Evolutionary conservation across 768 basidiomycete species (phyloP).

Genomic region (Rhodocollybia butyracea): DNA sequence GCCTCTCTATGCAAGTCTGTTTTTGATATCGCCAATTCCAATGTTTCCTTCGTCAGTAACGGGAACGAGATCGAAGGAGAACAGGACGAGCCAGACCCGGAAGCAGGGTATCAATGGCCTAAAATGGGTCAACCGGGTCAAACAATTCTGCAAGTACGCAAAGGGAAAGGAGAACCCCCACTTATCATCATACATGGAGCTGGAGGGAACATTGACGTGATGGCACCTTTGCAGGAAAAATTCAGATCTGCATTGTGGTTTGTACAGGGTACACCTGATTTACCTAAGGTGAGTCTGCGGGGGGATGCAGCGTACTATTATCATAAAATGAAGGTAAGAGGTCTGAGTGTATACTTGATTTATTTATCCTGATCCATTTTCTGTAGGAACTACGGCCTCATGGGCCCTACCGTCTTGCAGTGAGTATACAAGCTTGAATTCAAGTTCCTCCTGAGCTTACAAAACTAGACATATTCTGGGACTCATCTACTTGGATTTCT

Average conservation of each 20-base stretch:
- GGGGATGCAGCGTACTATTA: background rate
- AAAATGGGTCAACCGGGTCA: background rate
- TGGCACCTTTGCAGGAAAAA: background rate
- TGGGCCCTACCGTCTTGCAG: conserved; percentile 15
- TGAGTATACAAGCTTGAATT: too few species aligned
- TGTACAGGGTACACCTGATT: background rate
- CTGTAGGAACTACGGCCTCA: conserved; percentile 10
- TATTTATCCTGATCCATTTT: background rate
- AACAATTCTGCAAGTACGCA: background rate
- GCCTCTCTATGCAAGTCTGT: background rate
- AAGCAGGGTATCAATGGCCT: background rate
- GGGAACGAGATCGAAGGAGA: background rate
- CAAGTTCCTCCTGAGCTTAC: too few species aligned
- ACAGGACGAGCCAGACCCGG: background rate
- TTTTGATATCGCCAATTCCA: background rate
- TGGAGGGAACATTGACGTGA: background rate
- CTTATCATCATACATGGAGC: conserved; percentile 6
- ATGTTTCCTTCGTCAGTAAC: background rate
- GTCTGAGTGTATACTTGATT: background rate
- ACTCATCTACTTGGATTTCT: conserved; percentile 7
- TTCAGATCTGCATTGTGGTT: conserved; percentile 6
- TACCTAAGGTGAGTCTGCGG: background rate
- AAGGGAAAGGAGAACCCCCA: conserved; percentile 8
- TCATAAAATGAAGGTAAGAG: conserved; percentile 10
- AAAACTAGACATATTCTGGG: conserved; percentile 9